Evolutionary conservation across 2,329 filamentous ascomycete genomes (phyloP).

Genomic region (Dactylellina leptospora): DNA sequence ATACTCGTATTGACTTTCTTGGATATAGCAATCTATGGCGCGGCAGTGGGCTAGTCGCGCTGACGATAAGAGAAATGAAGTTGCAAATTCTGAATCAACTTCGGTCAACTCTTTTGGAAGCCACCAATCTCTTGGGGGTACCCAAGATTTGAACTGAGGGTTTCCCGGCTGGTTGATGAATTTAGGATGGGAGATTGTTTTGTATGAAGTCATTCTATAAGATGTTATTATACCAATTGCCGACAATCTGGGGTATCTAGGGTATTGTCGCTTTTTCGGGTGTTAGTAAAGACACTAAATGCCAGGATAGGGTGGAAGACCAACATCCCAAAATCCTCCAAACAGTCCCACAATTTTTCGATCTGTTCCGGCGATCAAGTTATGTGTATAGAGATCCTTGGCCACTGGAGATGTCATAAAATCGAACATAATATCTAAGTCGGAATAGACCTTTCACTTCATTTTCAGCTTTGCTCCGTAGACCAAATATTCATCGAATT

Average conservation of each 20-base stretch:
- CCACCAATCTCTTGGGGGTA: neutral
- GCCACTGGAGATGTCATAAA: neutral
- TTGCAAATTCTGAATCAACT: neutral
- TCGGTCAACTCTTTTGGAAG: neutral
- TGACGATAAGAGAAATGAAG: conserved; percentile 1
- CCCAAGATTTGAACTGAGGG: conserved; percentile 7
- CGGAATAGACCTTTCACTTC: conserved; percentile 20
- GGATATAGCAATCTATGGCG: conserved; percentile 15
- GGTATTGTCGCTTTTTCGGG: neutral
- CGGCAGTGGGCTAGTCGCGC: conserved; percentile 6
- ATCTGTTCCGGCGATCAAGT: neutral
- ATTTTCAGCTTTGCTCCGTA: no score
- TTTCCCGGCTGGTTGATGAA: neutral
- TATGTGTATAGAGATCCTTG: neutral
- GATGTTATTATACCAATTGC: conserved; percentile 15
- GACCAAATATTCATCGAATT: no score
- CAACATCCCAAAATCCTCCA: conserved; percentile 11
- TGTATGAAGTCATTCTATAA: neutral
- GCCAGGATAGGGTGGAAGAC: neutral
- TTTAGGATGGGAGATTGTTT: neutral
- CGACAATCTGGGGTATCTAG: neutral
- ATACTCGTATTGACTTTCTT: conserved; percentile 10
- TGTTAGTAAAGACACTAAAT: neutral
- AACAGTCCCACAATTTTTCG: conserved; percentile 10
- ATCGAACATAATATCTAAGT: neutral